Base-by-base conservation (phyloP, 2,329 filamentous ascomycete species). In the Diaporthe citriasiana region DNA sequence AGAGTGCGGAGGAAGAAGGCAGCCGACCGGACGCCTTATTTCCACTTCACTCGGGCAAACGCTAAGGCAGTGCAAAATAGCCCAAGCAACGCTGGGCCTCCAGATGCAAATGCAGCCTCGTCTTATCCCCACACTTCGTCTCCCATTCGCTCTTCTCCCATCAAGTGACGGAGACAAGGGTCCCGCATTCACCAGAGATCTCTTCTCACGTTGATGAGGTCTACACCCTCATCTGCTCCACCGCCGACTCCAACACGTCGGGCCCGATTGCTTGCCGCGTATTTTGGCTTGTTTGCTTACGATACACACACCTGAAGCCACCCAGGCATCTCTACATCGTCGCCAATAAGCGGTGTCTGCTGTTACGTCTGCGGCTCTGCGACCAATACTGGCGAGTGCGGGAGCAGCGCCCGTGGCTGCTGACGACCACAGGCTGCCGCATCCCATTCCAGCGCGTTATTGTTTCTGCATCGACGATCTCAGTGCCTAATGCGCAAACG, bases 301-400 rank as follows among this genome's bases (percentile, higher is more conserved):
- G 33, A 40, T 68, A 68, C 47, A 13, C 63, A 53, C n/a, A 19
- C n/a, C 17, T 53, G 47, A 53, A 68, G 47, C 63, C 45, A 38
- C 47, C 45, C 63, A 68, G 63, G 33, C 42, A 42, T 42, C 27
- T 27, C 45, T 35, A 35, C 30, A 19, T 53, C 13, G 40, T 71
- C 35, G 25, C 30, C 38, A 55, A 42, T 40, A 71, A 40, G 42
- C 70, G 56, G 27, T 42, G 56, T 25, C 33, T 33, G 30, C n/a
- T 40, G n/a, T 55, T n/a, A n/a, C 33, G 22, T 63, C 19, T 71
- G 70, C 45, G 56, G 56, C 70, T 71, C 70, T 63, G 70, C 35
- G 17, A 42, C 33, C 12, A 33, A 40, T 38, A 7, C n/a, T 40
- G 56, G 40, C 45, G 38, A 63, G 22, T 63, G 17, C 42, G 33